Base-by-base conservation (phyloP, 208 protist species). In the Leishmania amazonensis region DNA sequence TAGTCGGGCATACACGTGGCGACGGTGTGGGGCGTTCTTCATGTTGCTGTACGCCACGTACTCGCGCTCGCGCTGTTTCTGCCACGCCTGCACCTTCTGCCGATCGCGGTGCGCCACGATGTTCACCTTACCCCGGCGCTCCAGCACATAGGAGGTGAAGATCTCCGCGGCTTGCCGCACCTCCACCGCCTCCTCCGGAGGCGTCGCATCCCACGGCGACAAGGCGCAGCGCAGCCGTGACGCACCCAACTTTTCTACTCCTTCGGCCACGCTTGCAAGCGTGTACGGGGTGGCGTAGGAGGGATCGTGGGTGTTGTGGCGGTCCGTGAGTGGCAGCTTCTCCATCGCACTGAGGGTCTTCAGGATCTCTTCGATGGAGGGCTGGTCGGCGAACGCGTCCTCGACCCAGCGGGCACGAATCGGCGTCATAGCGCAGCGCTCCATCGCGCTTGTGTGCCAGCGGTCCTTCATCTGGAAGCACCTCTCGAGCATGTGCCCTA, bases 321-420 rank as follows among this genome's bases (percentile, higher is more conserved):
- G 73, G 73, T 95, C 89, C 62, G 65, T 87, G 54, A 90, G 76
- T 19, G 90, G 81, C 31, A 98, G 79, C 65, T 86, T 72, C 85
- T 98, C 95, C 83, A 98, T 96, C 80, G 92, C 91, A 7, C 78
- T 81, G 15, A 98, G 89, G 8, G 94, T 94, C 40, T 83, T 54
- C 40, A 97, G 57, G 71, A 97, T 96, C n/a, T 81, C 80, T 49
- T 92, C 85, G n/a, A 98, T 89, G 71, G 89, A 94, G 13, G 90
- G 83, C 79, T 98, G 94, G 76, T 98, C 95, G 8, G 94, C 94
- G 76, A 98, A 98, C 68, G 92, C 93, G 83, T 98, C 94, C 84
- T 97, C 93, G 76, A 98, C 89, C 95, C 96, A 98, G 45, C 87
- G 85, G 19, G 96, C 94, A 24, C 95, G 92, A 15, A 85, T 80